Evolutionary conservation across 768 basidiomycete species (phyloP).

Genomic region (Pulveroboletus frians): DNA sequence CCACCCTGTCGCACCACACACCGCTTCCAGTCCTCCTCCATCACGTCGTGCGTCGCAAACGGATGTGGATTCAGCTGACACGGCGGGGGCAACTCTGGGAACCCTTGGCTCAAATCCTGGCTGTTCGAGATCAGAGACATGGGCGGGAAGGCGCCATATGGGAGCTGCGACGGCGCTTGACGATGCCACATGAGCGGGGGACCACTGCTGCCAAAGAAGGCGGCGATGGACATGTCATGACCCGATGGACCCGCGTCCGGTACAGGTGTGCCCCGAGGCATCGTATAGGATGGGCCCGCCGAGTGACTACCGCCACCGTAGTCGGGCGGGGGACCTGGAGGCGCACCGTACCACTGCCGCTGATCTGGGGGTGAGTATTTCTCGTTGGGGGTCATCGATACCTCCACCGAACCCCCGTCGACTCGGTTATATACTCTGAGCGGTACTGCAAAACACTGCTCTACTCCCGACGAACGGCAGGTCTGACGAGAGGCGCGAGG

Average conservation of each 20-base stretch:
- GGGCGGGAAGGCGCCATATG: conserved; percentile 23
- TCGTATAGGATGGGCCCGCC: neutral
- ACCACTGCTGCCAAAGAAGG: conserved; percentile 28
- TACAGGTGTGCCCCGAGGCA: neutral
- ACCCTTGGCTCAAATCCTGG: conserved; percentile 36
- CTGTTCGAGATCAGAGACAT: conserved; percentile 29
- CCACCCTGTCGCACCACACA: conserved; percentile 7
- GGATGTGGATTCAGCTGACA: conserved; percentile 39
- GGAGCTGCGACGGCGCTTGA: conserved; percentile 7
- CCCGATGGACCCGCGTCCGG: conserved; percentile 1
- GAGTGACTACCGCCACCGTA: conserved; percentile 8
- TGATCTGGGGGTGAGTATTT: too few relatives aligned
- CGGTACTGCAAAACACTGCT: too few relatives aligned
- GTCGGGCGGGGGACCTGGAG: conserved; percentile 10
- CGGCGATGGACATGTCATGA: conserved; percentile 16
- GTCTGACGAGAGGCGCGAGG: too few relatives aligned
- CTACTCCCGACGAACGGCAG: too few relatives aligned
- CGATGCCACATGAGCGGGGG: conserved; percentile 27
- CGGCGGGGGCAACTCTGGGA: conserved; percentile 41
- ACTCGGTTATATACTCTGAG: neutral
- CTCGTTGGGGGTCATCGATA: conserved; percentile 23
- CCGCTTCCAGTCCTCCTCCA: conserved; percentile 47
- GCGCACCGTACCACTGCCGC: too few relatives aligned
- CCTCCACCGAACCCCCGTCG: neutral
- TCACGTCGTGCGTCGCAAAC: conserved; percentile 46